These are phyloP conservation scores for Apocynum venetum DNA, from an alignment of 257 asterid species.

Conservation along the genomic window DNA sequence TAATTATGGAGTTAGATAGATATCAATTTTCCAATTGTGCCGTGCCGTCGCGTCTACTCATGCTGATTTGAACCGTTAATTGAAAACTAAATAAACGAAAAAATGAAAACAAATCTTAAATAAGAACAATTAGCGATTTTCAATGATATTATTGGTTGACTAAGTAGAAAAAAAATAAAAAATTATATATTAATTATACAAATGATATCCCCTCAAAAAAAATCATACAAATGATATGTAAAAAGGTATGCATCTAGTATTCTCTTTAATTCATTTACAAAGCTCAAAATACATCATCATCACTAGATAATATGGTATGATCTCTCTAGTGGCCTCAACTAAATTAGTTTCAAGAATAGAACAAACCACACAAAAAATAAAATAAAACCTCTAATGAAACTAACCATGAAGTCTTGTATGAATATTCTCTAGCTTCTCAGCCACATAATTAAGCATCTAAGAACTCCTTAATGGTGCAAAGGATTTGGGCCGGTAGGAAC, in stretches of 20 bases:
- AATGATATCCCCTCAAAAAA: too few relatives aligned
- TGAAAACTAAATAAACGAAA: not conserved
- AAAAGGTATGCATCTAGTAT: not conserved
- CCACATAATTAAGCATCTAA: not conserved
- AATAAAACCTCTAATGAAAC: not conserved
- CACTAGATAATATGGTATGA: too few relatives aligned
- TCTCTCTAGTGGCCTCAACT: not conserved
- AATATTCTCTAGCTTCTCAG: not conserved
- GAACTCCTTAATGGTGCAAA: slow-evolving; percentile 52
- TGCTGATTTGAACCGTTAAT: slow-evolving; percentile 1
- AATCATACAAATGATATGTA: too few relatives aligned
- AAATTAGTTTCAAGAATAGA: not conserved
- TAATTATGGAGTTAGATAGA: slow-evolving; percentile 26
- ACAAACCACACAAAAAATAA: not conserved
- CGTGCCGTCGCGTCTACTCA: slow-evolving; percentile 82
- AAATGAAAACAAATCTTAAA: not conserved
- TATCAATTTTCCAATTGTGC: slow-evolving; percentile 27
- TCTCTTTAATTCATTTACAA: slow-evolving; percentile 21
- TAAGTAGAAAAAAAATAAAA: slow-evolving; percentile 2
- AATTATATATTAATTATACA: not conserved
- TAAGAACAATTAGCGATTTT: not conserved
- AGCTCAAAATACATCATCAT: not conserved
- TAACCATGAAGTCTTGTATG: not conserved
- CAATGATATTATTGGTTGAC: not conserved
- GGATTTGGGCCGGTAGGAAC: slow-evolving; percentile 89